Evolutionary conservation across 2,329 filamentous ascomycete genomes (phyloP).

Genomic region (Simplicillium aogashimaense): DNA sequence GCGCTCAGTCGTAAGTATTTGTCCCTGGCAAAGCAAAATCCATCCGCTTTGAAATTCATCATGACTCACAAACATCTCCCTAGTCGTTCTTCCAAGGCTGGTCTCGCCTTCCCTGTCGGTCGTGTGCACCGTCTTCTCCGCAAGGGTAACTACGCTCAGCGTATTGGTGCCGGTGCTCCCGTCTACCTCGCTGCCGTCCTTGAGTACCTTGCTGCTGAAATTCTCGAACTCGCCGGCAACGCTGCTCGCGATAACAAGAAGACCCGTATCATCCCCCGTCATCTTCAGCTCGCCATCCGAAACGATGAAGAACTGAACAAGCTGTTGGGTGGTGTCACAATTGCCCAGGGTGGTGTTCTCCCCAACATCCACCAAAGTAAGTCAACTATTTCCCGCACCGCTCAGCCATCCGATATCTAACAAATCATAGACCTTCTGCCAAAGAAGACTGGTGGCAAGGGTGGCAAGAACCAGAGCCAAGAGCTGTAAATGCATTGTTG

Average conservation of each 20-base stretch:
- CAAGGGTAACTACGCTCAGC: conserved; percentile 99
- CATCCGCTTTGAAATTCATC: not conserved
- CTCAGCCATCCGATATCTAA: conserved; percentile 15
- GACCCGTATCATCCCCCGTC: conserved; percentile 98
- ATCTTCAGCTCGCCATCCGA: conserved; percentile 97
- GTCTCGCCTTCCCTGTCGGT: conserved; percentile 96
- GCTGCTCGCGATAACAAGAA: conserved; percentile 99
- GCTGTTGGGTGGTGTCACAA: conserved; percentile 90
- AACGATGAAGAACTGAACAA: conserved; percentile 99
- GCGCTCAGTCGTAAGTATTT: conserved; percentile 93
- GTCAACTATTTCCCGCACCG: conserved; percentile 27
- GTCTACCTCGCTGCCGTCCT: conserved; percentile 97
- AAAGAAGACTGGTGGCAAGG: conserved; percentile 95
- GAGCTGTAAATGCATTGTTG: conserved; percentile 63
- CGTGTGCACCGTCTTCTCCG: conserved; percentile 98
- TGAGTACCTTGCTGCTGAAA: conserved; percentile 97
- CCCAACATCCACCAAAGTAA: conserved; percentile 96
- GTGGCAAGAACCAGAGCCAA: conserved; percentile 84
- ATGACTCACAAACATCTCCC: conserved; percentile 6
- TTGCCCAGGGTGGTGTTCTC: conserved; percentile 88
- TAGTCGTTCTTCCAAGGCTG: conserved; percentile 97
- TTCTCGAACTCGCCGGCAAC: conserved; percentile 97
- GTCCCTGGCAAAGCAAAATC: not conserved
- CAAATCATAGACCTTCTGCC: conserved; percentile 72
- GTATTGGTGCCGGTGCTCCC: conserved; percentile 95